These are phyloP conservation scores for Stylosanthes scabra DNA, from an alignment of 331 rosid species.

Conservation along the genomic window DNA sequence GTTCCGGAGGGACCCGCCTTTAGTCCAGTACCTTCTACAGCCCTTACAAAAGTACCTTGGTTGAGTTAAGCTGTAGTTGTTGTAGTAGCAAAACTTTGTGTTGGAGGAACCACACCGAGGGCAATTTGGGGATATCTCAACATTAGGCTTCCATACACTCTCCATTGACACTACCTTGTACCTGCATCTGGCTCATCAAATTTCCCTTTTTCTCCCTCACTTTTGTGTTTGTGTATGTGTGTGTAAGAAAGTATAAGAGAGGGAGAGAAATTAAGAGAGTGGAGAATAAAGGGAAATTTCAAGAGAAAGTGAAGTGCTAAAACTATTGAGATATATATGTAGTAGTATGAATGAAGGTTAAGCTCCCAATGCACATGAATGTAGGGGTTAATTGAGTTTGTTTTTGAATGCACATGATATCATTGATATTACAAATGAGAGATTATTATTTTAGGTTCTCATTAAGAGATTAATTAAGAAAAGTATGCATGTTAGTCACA, in stretches of 20 bases:
- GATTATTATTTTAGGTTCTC: neutral
- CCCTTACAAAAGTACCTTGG: slow-evolving; percentile 94
- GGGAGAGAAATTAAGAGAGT: slow-evolving; percentile 6
- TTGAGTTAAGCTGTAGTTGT: slow-evolving; percentile 90
- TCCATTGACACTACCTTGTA: slow-evolving; percentile 52
- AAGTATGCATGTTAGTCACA: neutral
- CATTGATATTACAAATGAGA: slow-evolving; percentile 7
- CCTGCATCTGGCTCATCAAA: slow-evolving; percentile 46
- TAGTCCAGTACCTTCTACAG: slow-evolving; percentile 93
- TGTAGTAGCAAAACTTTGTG: slow-evolving; percentile 92
- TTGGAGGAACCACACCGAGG: slow-evolving; percentile 90
- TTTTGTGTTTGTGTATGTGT: neutral
- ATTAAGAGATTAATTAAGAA: neutral
- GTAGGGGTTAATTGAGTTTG: slow-evolving; percentile 33
- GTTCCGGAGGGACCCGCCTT: slow-evolving; percentile 93
- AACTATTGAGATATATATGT: slow-evolving; percentile 47
- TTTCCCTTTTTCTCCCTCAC: slow-evolving; percentile 6
- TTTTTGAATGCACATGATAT: slow-evolving; percentile 46
- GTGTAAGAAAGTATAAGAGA: neutral
- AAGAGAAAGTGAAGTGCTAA: slow-evolving; percentile 33
- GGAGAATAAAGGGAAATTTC: slow-evolving; percentile 23
- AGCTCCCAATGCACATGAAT: slow-evolving; percentile 49
- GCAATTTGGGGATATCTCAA: slow-evolving; percentile 76
- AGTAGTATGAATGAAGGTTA: slow-evolving; percentile 32
- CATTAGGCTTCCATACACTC: slow-evolving; percentile 70